These are phyloP conservation scores for Pseudogymnoascus sp. DNA, from an alignment of 2,329 filamentous ascomycete genomes.

Conservation along the genomic window DNA sequence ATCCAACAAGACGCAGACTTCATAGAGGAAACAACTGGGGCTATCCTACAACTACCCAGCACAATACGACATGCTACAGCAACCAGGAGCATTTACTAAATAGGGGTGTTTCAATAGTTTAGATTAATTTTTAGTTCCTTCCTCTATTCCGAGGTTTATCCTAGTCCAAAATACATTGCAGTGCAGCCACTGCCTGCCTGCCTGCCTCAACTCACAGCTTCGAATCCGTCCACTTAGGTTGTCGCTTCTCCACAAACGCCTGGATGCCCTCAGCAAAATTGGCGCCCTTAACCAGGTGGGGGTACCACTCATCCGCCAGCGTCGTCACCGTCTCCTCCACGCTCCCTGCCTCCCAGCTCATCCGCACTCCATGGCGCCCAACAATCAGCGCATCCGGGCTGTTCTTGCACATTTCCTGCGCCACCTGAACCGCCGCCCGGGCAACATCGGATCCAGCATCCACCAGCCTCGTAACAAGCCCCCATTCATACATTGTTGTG, in stretches of 20 bases:
- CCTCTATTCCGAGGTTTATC: not conserved
- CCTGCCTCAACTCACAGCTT: slow-evolving; percentile 35
- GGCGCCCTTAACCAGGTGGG: slow-evolving; percentile 51
- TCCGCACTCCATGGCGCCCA: slow-evolving; percentile 16
- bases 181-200: not conserved
- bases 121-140: slow-evolving; percentile 9
- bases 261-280: slow-evolving; percentile 66
- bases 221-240: slow-evolving; percentile 56
- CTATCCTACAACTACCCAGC: not conserved
- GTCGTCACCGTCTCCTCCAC: slow-evolving; percentile 17
- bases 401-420: slow-evolving; percentile 19
- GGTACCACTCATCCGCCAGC: slow-evolving; percentile 50
- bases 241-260: slow-evolving; percentile 68
- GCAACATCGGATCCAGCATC: slow-evolving; percentile 36
- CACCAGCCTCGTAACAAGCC: slow-evolving; percentile 58
- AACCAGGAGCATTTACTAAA: not conserved
- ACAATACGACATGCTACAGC: not conserved
- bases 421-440: slow-evolving; percentile 41
- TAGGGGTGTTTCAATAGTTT: not conserved
- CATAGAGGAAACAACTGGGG: not conserved
- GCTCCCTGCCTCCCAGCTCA: slow-evolving; percentile 18
- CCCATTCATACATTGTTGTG: slow-evolving; percentile 52
- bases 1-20: slow-evolving; percentile 12
- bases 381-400: slow-evolving; percentile 20
- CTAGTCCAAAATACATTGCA: not conserved